Conservation (phyloP, 148 eudicot genomes). For the Polygonum aviculare region DNA sequence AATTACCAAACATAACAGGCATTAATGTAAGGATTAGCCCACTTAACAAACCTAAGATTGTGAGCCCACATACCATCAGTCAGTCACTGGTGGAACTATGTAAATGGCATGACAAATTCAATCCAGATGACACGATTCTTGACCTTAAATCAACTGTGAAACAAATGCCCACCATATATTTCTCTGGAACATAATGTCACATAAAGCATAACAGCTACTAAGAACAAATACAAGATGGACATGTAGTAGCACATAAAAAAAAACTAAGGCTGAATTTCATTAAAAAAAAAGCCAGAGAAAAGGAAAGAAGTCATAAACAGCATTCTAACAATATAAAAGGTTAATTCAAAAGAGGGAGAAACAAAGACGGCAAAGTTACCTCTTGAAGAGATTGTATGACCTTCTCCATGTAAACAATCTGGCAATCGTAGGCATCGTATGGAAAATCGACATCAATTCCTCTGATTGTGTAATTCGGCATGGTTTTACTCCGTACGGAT, state of each 20-base stretch:
- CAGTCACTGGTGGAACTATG: not conserved
- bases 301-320: not conserved
- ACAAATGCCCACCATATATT: not conserved
- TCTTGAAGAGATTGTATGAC: slow-evolving; percentile 89
- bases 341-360: not conserved
- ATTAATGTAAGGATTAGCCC: not conserved
- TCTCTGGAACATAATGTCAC: not conserved
- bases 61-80: not conserved
- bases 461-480: slow-evolving; percentile 81
- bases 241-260: not conserved
- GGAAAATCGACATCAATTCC: slow-evolving; percentile 91
- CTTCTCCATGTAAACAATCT: slow-evolving; percentile 90
- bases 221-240: not conserved
- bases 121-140: not conserved
- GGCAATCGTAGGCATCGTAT: slow-evolving; percentile 84
- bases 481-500: slow-evolving; percentile 12
- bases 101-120: not conserved
- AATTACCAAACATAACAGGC: not conserved
- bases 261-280: not conserved
- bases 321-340: not conserved
- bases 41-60: not conserved
- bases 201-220: not conserved
- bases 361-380: slow-evolving; percentile 21
- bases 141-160: not conserved
- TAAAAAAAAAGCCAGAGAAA: not conserved